phyloP scores from a whole-genome alignment of 140 eudicot species.

The Ambrosia hybrid region DNA sequence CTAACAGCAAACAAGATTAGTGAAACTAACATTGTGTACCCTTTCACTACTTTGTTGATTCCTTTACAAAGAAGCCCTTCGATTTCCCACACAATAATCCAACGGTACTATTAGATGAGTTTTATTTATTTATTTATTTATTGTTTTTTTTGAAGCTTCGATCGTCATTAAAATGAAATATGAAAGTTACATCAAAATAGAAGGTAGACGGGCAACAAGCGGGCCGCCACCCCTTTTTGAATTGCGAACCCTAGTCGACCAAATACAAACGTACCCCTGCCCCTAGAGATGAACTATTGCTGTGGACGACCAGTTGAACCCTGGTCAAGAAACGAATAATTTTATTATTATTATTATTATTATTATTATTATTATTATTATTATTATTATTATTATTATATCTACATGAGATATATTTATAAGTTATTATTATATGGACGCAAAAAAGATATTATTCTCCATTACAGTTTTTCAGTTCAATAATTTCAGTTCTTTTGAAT shows the following conservation, averaged over 20 bases:
- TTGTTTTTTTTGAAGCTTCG: neutral
- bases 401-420: neutral
- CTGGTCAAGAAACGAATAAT: too few species aligned
- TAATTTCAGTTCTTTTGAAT: neutral
- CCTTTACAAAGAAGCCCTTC: slow-evolving; percentile 47
- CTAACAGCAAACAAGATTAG: slow-evolving; percentile 42
- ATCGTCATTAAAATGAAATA: neutral
- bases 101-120: neutral
- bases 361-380: too few species aligned
- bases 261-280: too few species aligned
- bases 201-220: too few species aligned
- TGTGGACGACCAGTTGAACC: too few species aligned
- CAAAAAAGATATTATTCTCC: neutral
- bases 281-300: too few species aligned
- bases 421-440: neutral
- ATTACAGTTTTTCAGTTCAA: neutral
- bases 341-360: too few species aligned
- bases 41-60: slow-evolving; percentile 55
- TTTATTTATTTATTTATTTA: too few species aligned
- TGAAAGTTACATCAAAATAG: too few species aligned
- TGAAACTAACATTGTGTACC: slow-evolving; percentile 28
- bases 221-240: too few species aligned
- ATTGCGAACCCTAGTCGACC: too few species aligned
- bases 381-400: too few species aligned
- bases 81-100: slow-evolving; percentile 24